Base-by-base conservation (phyloP, 192 early-diverging fungal species). In the Backusella tuberculispora region DNA sequence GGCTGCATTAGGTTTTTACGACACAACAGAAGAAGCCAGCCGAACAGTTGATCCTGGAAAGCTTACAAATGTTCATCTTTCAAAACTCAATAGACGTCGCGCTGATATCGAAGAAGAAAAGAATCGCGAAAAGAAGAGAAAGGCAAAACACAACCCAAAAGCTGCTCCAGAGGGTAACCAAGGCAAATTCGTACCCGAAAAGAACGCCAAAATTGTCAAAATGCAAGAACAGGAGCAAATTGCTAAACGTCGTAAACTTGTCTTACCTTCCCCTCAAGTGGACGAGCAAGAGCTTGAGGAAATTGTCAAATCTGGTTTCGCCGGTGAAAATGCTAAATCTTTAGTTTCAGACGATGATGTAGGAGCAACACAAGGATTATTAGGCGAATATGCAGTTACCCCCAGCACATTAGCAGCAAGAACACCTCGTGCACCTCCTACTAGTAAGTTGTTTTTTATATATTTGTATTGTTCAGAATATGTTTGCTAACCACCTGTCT, bases 251-350 rank as follows among this genome's bases (percentile, higher is more conserved):
- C 87, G 88, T 56, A 90, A 88, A 75, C 79, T 99, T 40, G 83
- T 90, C 41, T 86, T 99, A 38, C 98, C 98, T 12, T 81, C 93
- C 0, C 98, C 98, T 26, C 97, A 98, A 84, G 92, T 99, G 8
- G 88, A 90, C 48, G 95, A 97, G 71, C 83, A 83, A 7, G 98
- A 99, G 79, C 78, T 99, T 38, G 97, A 97, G 42, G 92, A 93
- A 48, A 93, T 98, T 66, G 92, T 95, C 26, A 96, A 97, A 81
- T 88, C 98, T 41, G 96, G 96, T 5, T 87, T 89, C 66, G 90
- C 91, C 64, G 93, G 93, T 24, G 91, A 94, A 71, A 87, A 87
- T 53, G 91, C 93, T 9, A 88, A 87, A 64, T 85, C 88, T 13
- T 80, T 96, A 41, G 92, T 96, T 4, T 82, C 79, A 19, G 90